A percentile compares a stretch with the other conserved stretches of the same genome.
Conservation (phyloP, 305 asterid species). For the Coffea humblotiana region DNA sequence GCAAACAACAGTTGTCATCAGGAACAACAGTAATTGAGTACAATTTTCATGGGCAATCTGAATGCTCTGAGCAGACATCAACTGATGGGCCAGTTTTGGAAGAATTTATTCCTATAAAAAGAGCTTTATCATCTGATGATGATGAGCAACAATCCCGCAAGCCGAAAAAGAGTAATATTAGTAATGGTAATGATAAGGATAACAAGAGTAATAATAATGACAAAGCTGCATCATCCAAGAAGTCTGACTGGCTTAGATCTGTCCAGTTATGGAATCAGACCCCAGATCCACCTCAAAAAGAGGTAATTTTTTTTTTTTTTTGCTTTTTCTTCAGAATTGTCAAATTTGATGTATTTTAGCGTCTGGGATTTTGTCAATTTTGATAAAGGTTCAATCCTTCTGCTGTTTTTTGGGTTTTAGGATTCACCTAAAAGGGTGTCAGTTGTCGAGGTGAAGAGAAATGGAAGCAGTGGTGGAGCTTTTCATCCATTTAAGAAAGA, state of each 20-base stretch:
- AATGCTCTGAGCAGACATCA: conserved; percentile 75
- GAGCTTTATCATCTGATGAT: conserved; percentile 40
- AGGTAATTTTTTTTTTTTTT: conserved; percentile 34
- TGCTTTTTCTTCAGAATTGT: not conserved
- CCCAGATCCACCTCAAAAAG: conserved; percentile 67
- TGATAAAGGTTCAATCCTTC: conserved; percentile 13
- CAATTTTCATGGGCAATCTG: conserved; percentile 54
- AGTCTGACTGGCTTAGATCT: conserved; percentile 96
- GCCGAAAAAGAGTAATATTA: conserved; percentile 13
- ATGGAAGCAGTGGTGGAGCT: conserved; percentile 60
- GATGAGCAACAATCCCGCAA: conserved; percentile 45
- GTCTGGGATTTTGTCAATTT: conserved; percentile 22
- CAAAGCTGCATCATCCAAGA: conserved; percentile 31
- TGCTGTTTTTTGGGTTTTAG: conserved; percentile 30
- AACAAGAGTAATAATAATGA: conserved; percentile 22
- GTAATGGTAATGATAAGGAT: conserved; percentile 16
- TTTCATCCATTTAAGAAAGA: conserved; percentile 72
- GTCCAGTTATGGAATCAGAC: conserved; percentile 89
- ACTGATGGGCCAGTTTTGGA: conserved; percentile 69
- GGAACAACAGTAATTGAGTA: conserved; percentile 39
- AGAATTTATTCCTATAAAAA: conserved; percentile 77
- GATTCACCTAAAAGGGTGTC: conserved; percentile 46
- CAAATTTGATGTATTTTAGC: not conserved
- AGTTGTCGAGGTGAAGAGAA: conserved; percentile 54
- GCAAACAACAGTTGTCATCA: conserved; percentile 63